A percentile compares a stretch with the other conserved stretches of the same genome.
phyloP scores from a whole-genome alignment of 2,329 filamentous ascomycete genomes.

The Paraphaeosphaeria minitans region DNA sequence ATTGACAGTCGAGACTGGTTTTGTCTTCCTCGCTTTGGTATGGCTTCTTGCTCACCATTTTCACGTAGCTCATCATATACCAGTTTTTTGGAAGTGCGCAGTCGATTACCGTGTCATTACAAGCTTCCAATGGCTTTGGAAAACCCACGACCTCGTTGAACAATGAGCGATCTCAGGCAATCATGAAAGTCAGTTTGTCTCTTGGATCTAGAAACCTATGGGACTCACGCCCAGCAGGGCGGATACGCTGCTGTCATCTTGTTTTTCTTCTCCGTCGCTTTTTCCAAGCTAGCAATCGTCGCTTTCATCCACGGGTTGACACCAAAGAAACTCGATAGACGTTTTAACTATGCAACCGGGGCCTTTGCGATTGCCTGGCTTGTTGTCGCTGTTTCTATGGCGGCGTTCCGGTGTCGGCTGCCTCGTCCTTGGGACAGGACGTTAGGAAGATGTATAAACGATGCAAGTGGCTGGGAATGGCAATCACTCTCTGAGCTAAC shows the following conservation, averaged over 20 bases:
- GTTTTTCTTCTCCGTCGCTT: conserved; percentile 29
- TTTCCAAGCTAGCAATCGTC: conserved; percentile 35
- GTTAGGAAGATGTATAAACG: conserved; percentile 19
- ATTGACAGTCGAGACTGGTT: conserved; percentile 11
- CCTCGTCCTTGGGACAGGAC: conserved; percentile 28
- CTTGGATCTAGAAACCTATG: not conserved
- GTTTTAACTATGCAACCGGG: conserved; percentile 22
- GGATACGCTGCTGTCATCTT: conserved; percentile 34
- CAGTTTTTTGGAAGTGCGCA: conserved; percentile 26
- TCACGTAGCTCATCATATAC: conserved; percentile 1
- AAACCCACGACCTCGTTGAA: conserved; percentile 22
- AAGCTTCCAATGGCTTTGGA: conserved; percentile 28
- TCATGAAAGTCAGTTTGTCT: conserved; percentile 3
- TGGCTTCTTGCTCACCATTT: not conserved
- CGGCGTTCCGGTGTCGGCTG: conserved; percentile 22
- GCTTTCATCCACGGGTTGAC: conserved; percentile 31
- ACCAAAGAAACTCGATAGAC: conserved; percentile 21
- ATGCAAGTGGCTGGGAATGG: conserved; percentile 14
- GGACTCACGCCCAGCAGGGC: conserved; percentile 18
- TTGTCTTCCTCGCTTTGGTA: conserved; percentile 25
- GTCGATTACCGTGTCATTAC: conserved; percentile 23
- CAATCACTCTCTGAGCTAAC: not conserved
- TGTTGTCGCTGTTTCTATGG: conserved; percentile 18
- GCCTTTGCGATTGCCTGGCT: conserved; percentile 20
- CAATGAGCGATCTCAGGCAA: conserved; percentile 13